A percentile compares a stretch with the other conserved stretches of the same genome.
These are phyloP conservation scores for Pseudocercospora macadamiae DNA, from an alignment of 2,329 filamentous ascomycete genomes.

Conservation along the genomic window DNA sequence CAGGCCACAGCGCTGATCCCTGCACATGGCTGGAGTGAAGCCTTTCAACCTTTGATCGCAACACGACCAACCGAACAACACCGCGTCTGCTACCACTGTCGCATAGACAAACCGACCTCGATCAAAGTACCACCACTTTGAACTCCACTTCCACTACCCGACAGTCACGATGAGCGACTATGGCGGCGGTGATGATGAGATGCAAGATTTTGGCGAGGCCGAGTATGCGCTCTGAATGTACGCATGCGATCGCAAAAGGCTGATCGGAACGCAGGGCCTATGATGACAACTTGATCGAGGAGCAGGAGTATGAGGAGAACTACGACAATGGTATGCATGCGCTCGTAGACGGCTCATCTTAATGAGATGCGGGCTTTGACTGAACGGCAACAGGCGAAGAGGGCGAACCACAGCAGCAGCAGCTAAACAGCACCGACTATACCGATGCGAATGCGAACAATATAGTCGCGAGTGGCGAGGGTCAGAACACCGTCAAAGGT, in stretches of 20 bases:
- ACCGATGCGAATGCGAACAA: constrained; percentile 41
- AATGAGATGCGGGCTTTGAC: background rate
- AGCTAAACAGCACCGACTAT: constrained; percentile 35
- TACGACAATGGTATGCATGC: constrained; percentile 41
- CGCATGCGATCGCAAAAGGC: background rate
- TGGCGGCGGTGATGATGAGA: constrained; percentile 46
- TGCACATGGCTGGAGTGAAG: too few species aligned
- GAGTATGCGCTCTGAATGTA: constrained; percentile 31
- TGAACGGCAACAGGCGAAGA: constrained; percentile 7
- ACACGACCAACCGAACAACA: background rate
- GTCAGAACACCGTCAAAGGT: constrained; percentile 57
- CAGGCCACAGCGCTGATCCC: too few species aligned
- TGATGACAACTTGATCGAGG: constrained; percentile 43
- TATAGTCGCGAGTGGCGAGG: constrained; percentile 54
- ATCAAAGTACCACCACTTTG: background rate
- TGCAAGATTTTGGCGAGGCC: constrained; percentile 39
- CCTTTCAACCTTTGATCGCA: background rate
- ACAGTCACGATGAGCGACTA: constrained; percentile 49
- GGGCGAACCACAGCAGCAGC: constrained; percentile 10
- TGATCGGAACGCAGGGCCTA: constrained; percentile 33
- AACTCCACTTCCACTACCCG: background rate
- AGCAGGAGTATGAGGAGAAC: constrained; percentile 60
- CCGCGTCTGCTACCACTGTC: background rate
- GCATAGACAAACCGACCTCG: too few species aligned
- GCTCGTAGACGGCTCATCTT: background rate